Evolutionary conservation across 345 rosid genomes (phyloP).

Genomic region (Streptanthus diversifolius): DNA sequence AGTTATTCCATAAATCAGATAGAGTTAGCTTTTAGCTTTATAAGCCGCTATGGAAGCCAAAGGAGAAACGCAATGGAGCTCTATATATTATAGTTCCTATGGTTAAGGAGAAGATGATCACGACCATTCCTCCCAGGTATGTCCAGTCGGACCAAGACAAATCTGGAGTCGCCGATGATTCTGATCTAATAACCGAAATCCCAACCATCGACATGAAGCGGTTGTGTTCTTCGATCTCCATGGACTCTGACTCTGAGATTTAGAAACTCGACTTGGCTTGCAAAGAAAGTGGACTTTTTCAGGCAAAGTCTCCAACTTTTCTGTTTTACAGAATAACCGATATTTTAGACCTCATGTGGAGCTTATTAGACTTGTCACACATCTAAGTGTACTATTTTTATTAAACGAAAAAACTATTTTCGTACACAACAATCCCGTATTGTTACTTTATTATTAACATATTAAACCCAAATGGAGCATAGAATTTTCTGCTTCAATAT

Average conservation of each 20-base stretch:
- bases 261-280: constrained; percentile 50
- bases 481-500: neutral
- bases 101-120: constrained; percentile 12
- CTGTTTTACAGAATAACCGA: neutral
- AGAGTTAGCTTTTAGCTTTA: neutral
- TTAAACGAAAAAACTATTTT: neutral
- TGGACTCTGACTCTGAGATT: constrained; percentile 19
- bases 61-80: constrained; percentile 26
- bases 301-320: constrained; percentile 33
- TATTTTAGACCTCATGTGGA: neutral
- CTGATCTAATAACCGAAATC: neutral
- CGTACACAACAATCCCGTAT: neutral
- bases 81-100: constrained; percentile 25
- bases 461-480: neutral
- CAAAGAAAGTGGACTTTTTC: constrained; percentile 59
- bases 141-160: constrained; percentile 7
- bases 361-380: neutral
- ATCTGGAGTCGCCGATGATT: neutral
- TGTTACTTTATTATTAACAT: neutral
- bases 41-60: constrained; percentile 20
- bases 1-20: neutral
- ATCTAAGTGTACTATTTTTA: neutral
- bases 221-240: neutral
- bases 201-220: constrained; percentile 25
- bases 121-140: constrained; percentile 28